phyloP scores from a whole-genome alignment of 345 rosid genomes.

The Euphorbia peplus region DNA sequence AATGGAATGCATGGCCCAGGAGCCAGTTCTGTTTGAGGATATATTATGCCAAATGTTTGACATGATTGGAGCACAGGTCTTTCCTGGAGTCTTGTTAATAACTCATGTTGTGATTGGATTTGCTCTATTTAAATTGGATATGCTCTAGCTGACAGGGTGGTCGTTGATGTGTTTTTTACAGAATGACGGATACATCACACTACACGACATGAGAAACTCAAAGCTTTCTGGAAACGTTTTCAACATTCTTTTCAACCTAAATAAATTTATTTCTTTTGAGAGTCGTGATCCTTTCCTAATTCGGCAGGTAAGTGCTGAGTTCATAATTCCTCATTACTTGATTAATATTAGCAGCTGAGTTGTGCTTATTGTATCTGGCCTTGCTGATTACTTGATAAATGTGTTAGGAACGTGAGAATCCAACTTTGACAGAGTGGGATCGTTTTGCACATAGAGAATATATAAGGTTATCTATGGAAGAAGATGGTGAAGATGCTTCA shows the following conservation, averaged over 20 bases:
- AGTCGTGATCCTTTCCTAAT: slow-evolving; percentile 16
- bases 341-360: slow-evolving; percentile 10
- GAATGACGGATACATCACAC: slow-evolving; percentile 6
- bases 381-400: neutral
- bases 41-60: slow-evolving; percentile 89
- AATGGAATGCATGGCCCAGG: slow-evolving; percentile 99
- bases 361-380: neutral
- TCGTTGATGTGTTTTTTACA: neutral
- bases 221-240: slow-evolving; percentile 11
- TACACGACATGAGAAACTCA: slow-evolving; percentile 11
- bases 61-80: slow-evolving; percentile 85
- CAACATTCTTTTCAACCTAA: slow-evolving; percentile 22
- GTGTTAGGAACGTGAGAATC: slow-evolving; percentile 84
- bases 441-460: slow-evolving; percentile 97
- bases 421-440: slow-evolving; percentile 97
- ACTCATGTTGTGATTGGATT: neutral
- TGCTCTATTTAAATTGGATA: neutral
- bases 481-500: slow-evolving; percentile 94
- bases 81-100: neutral
- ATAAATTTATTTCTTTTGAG: slow-evolving; percentile 15
- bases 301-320: slow-evolving; percentile 6
- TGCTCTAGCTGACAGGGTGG: slow-evolving; percentile 12
- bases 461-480: slow-evolving; percentile 97
- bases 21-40: slow-evolving; percentile 93
- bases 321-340: neutral